Evolutionary conservation across 441 rosid genomes (phyloP).

Genomic region (Sinapis alba): DNA sequence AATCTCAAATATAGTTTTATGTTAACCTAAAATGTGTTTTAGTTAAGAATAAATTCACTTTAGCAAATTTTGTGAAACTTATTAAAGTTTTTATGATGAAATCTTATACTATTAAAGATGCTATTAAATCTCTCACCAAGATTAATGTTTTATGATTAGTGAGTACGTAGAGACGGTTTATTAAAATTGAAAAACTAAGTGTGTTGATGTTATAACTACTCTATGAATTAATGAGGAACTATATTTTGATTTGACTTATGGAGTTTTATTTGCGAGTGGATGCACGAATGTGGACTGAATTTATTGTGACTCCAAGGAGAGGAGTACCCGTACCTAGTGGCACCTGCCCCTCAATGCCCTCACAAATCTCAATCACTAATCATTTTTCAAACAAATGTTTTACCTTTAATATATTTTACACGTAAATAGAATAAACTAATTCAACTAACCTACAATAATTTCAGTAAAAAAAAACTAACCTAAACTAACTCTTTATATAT

Average conservation of each 20-base stretch:
- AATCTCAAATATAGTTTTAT: background rate
- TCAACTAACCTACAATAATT: conserved; percentile 6
- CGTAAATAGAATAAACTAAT: background rate
- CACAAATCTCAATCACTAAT: conserved; percentile 3
- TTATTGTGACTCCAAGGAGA: conserved; percentile 27
- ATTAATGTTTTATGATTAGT: background rate
- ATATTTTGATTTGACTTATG: conserved; percentile 18
- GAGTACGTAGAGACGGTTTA: background rate
- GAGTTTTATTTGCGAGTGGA: conserved; percentile 7
- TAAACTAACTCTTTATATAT: background rate
- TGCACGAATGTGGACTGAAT: conserved; percentile 19
- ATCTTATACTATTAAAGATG: background rate
- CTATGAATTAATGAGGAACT: background rate
- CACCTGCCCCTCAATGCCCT: conserved; percentile 7
- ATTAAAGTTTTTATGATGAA: background rate
- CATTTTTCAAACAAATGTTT: background rate
- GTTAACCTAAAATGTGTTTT: background rate
- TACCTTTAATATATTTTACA: background rate
- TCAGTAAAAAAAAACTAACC: background rate
- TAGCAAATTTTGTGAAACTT: background rate
- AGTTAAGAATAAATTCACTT: background rate
- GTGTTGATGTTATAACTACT: background rate
- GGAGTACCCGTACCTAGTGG: conserved; percentile 21
- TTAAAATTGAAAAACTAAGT: background rate
- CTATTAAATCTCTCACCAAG: background rate